Evolutionary conservation across 1,139 yeast species (phyloP).

Genomic region (Meyerozyma smithsonii): DNA sequence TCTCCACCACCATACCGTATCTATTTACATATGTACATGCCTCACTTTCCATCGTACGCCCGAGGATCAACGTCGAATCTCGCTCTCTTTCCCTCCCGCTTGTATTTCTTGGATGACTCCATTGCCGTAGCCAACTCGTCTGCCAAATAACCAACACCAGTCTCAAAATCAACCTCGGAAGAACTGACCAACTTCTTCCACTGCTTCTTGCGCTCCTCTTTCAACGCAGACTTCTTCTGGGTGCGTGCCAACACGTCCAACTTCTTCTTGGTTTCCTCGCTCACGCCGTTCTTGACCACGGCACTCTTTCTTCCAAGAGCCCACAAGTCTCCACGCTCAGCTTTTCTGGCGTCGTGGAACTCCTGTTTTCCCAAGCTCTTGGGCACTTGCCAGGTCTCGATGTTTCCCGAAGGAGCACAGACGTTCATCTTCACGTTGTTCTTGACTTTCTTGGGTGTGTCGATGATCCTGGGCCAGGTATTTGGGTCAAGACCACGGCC

Average conservation of each 20-base stretch:
- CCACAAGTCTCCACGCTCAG: conserved; percentile 86
- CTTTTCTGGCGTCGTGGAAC: conserved; percentile 89
- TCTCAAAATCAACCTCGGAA: conserved; percentile 29
- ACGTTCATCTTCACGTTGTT: conserved; percentile 79
- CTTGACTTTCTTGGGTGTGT: conserved; percentile 71
- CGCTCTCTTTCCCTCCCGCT: conserved; percentile 29
- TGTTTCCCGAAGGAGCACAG: conserved; percentile 72
- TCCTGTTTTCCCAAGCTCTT: conserved; percentile 69
- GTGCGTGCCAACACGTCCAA: conserved; percentile 36
- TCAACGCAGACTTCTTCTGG: conserved; percentile 37
- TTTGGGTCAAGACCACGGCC: too few relatives aligned
- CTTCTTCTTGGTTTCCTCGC: conserved; percentile 29
- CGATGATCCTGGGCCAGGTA: conserved; percentile 72
- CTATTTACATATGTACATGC: neutral
- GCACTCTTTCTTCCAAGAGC: conserved; percentile 70
- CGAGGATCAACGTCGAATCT: conserved; percentile 20
- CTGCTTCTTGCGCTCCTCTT: conserved; percentile 38
- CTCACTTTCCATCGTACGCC: conserved; percentile 16
- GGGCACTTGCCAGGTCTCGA: conserved; percentile 87
- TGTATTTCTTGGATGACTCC: conserved; percentile 32
- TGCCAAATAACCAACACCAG: conserved; percentile 27
- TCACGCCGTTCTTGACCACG: conserved; percentile 29
- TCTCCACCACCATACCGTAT: too few relatives aligned
- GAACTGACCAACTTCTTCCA: conserved; percentile 37
- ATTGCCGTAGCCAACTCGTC: conserved; percentile 34